Evolutionary conservation across 805 yeast species (phyloP), one percentile per base, ranked within the genome.

Genomic region (Metahyphopichia silvanorum): DNA sequence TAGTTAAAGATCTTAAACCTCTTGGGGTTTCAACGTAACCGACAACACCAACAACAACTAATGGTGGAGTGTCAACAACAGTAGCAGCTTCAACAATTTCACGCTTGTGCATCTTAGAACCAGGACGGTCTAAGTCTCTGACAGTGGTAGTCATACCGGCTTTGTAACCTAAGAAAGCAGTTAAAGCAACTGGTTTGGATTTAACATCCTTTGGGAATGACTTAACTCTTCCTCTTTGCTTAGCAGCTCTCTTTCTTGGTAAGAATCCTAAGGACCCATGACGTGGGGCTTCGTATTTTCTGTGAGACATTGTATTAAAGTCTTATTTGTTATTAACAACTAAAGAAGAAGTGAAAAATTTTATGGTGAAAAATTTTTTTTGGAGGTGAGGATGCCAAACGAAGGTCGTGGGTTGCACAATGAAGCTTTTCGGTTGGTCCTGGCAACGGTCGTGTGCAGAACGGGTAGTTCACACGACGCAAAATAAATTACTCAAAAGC

Each of bases 81-180:
- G 98, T 79, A 71, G 93, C 96, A 63, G 98, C 98, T 82, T 93
- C 98, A 53, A 93, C 98, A 59, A 93, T 82, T 80, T 93, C 98
- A 77, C 98, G 94, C 94, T 93, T 93, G 96, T 93, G 97, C 96
- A 91, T 88, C 82, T 93, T 93, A 69, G 98, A 93, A 72, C 98
- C 98, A 77, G 98, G 98, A 79, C 98, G 86, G 91, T 93, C 97
- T 69, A 93, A 84, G 78, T 93, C 98, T 80, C 98, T 89, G 67
- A 93, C 98, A 61, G 88, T 87, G 76, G 98, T 93, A 76, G 98
- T 82, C 98, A 93, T 93, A 87, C 99, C 99, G 59, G 98, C 98
- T 82, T 76, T 76, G 96, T 93, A 93, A 77, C 98, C 99, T 61
- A 93, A 82, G 95, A 91, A 93, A 57, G 99, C 97, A 59, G 99